Base-by-base conservation (phyloP, 2,329 filamentous ascomycete genomes). In the Cryphonectria nitschkei region DNA sequence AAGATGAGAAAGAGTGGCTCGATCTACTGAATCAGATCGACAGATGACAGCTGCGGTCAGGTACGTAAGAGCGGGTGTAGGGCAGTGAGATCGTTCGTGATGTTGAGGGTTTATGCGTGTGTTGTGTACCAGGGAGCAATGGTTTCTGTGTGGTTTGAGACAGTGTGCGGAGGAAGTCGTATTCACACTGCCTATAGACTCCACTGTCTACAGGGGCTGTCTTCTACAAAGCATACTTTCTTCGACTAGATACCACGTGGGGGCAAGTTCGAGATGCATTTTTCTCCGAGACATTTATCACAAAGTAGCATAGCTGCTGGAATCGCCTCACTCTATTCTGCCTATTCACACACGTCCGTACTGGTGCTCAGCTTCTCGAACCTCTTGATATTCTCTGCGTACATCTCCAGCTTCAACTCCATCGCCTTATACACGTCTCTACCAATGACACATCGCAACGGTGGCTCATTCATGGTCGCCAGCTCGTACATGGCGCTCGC, bases 401-500 rank as follows among this genome's bases (percentile, higher is more conserved):
- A 68, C 19, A 19, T 29, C 32, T 52, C 66, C 54, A 68, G 32
- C 66, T 62, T 68, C 32, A 7, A 26, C 29, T 62, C 34, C 56
- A 54, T 63, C 19, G 39, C 56, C 32, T 54, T 62, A 26, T 68
- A 68, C 22, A 56, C 66, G 26, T 68, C 66, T 16, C 56, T 62
- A 19, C 66, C 66, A n/a, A 68, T 62, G 56, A 62, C 56, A 32
- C 56, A 61, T 5, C 66, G 56, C 41, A 62, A 34, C 26, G 66
- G 66, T 29, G 66, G 58, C 32, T 68, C 56, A 29, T 68, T 5
- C 66, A 68, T 68, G 6, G 56, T 62, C 19, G 66, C 43, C 19
- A 88, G 80, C 73, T 91, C 88, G 6, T 90, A 82, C 39, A 89
- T 80, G 0, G 87, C 82, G 69, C 79, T 81, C 9, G 80, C 79